Base-by-base conservation (phyloP, 2,329 filamentous ascomycete species). In the Exophiala dermatitidis region DNA sequence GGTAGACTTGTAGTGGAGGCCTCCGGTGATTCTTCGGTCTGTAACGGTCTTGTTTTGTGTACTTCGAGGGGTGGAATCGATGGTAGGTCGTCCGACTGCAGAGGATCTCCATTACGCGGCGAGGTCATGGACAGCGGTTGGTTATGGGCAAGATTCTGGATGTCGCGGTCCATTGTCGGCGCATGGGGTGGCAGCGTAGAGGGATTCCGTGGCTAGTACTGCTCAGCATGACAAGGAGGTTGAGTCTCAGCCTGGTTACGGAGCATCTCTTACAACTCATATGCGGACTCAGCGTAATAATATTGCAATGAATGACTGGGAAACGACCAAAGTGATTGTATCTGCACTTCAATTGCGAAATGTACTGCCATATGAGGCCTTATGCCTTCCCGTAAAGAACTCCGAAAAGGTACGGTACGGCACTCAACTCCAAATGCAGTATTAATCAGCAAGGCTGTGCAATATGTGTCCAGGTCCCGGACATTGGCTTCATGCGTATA, bases 31-130 rank as follows among this genome's bases (percentile, higher is more conserved):
- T 82, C 77, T 50, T 70, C 71, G 57, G 76, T 72, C 53, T 68
- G 65, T 10, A 73, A 68, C 49, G 71, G 72, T 67, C 84, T 80
- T 60, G 76, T 74, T 72, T 84, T 87, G 59, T 82, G 78, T 54
- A 82, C 69, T 52, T 71, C 68, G 66, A 78, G 73, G 54, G 84
- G 80, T 62, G 82, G 77, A 61, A 83, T 83, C 66, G 82, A 58
- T 41, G 52, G 29, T n/a, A 50, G 42, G 19, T 38, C 48, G 30
- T 55, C 50, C n/a, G 57, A 51, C 47, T 46, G 49, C 48, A 50
- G 53, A 56, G 46, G 48, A 38, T 56, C 55, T 59, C 59, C 61
- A 63, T 63, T 54, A 54, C 50, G 57, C 38, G 54, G 57, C 54
- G 61, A 62, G 56, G 54, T 63, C 61, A 63, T 63, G 61, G 61